Conservation (phyloP, 2,329 filamentous ascomycete genomes). For the Cladophialophora bantiana region DNA sequence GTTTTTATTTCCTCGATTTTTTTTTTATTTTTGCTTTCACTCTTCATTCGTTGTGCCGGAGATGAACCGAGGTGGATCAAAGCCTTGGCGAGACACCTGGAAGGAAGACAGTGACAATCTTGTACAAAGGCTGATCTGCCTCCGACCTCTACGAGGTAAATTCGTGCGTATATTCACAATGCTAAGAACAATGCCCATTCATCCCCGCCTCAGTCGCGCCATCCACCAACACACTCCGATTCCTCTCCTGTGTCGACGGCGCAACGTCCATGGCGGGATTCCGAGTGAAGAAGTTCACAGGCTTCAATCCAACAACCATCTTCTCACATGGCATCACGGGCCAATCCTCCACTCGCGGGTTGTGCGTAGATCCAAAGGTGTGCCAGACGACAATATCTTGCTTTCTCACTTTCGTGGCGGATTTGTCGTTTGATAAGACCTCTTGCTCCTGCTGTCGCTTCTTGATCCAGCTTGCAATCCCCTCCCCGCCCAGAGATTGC, state of each 20-base stretch:
- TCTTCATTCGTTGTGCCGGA: not conserved
- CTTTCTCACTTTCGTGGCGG: conserved; percentile 44
- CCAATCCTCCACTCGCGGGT: conserved; percentile 54
- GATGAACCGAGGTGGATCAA: too few relatives aligned
- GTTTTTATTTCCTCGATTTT: conserved; percentile 13
- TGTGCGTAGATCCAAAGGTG: conserved; percentile 54
- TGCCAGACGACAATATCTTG: conserved; percentile 55
- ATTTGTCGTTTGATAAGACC: conserved; percentile 40
- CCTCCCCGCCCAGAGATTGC: conserved; percentile 58
- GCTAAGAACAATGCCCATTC: conserved; percentile 26
- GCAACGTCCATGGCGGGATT: conserved; percentile 42
- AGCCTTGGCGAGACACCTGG: too few relatives aligned
- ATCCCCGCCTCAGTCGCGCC: conserved; percentile 6
- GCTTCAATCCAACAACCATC: conserved; percentile 42
- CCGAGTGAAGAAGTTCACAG: conserved; percentile 43
- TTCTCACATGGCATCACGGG: conserved; percentile 50
- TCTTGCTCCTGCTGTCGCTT: conserved; percentile 48
- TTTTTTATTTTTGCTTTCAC: not conserved
- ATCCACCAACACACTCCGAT: conserved; percentile 35
- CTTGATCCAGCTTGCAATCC: conserved; percentile 55
- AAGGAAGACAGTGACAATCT: too few relatives aligned
- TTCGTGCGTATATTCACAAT: not conserved
- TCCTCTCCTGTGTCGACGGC: conserved; percentile 36
- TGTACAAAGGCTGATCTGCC: not conserved
- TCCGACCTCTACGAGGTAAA: not conserved